A percentile compares a stretch with the other conserved stretches of the same genome.
These are phyloP conservation scores for Lojkania enalia DNA, from an alignment of 2,329 filamentous ascomycete genomes.

Conservation along the genomic window DNA sequence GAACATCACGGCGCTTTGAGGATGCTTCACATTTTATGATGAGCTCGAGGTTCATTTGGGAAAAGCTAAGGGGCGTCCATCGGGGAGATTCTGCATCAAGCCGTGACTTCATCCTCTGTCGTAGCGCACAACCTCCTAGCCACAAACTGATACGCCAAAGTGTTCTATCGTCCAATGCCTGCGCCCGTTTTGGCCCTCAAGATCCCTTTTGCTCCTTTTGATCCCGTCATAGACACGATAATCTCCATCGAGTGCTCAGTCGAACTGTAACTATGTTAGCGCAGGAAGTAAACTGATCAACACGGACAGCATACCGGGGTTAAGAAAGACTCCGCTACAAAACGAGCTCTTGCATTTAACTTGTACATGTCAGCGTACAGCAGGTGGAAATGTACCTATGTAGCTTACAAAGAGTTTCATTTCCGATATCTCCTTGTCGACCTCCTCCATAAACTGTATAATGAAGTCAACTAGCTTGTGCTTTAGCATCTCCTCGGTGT, in stretches of 20 bases:
- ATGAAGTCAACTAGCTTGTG: constrained; percentile 99
- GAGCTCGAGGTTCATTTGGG: no score
- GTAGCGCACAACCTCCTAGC: no score
- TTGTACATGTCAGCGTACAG: constrained; percentile 49
- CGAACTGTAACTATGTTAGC: constrained; percentile 12
- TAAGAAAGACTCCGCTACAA: constrained; percentile 97
- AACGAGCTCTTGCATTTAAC: constrained; percentile 95
- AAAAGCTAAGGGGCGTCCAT: no score
- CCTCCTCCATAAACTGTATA: constrained; percentile 99
- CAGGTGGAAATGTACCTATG: background rate
- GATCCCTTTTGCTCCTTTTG: no score
- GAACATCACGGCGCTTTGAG: no score
- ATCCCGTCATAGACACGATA: no score
- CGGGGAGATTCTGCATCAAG: no score
- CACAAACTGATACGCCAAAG: no score
- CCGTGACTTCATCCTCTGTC: no score
- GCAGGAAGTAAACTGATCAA: background rate
- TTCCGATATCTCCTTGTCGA: constrained; percentile 99
- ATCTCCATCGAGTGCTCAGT: constrained; percentile 9
- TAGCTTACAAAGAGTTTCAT: constrained; percentile 97
- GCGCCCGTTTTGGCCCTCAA: no score
- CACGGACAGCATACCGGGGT: constrained; percentile 69
- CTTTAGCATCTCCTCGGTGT: constrained; percentile 98
- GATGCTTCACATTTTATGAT: no score
- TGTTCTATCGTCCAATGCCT: no score